Conservation (phyloP, 2,329 filamentous ascomycete species). For the Trichoderma gracile region DNA sequence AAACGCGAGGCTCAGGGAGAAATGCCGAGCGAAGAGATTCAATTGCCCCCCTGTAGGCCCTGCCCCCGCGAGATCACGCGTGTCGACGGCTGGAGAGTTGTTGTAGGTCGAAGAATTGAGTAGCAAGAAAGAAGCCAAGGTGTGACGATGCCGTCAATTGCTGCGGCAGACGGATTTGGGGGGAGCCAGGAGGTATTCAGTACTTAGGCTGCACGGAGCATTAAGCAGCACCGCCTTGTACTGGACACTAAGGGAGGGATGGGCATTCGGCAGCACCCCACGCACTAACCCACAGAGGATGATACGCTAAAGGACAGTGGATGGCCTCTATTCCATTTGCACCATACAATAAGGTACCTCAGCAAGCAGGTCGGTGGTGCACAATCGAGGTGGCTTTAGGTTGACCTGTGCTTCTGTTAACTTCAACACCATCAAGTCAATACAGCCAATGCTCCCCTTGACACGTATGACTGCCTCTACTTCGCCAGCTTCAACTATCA, state of each 20-base stretch:
- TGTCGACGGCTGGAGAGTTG: neutral
- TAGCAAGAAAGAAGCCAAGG: neutral
- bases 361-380: no score
- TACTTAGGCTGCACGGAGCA: neutral
- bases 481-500: no score
- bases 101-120: neutral
- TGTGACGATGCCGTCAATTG: constrained; percentile 19
- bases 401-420: no score
- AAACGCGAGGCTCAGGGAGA: constrained; percentile 8
- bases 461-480: no score
- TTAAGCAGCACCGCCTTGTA: constrained; percentile 2
- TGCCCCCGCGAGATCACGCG: constrained; percentile 14
- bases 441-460: no score
- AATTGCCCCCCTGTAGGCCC: constrained; percentile 20
- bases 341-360: no score
- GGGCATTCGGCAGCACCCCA: constrained; percentile 2
- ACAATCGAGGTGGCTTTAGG: no score
- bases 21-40: neutral
- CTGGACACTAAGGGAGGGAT: constrained; percentile 4
- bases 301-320: no score
- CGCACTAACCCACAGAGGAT: neutral
- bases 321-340: no score
- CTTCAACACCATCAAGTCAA: no score
- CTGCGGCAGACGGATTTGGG: neutral
- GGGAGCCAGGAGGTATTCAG: neutral